Evolutionary conservation across 1,284 basidiomycete species (phyloP).

Genomic region (Puccinia hordei): DNA sequence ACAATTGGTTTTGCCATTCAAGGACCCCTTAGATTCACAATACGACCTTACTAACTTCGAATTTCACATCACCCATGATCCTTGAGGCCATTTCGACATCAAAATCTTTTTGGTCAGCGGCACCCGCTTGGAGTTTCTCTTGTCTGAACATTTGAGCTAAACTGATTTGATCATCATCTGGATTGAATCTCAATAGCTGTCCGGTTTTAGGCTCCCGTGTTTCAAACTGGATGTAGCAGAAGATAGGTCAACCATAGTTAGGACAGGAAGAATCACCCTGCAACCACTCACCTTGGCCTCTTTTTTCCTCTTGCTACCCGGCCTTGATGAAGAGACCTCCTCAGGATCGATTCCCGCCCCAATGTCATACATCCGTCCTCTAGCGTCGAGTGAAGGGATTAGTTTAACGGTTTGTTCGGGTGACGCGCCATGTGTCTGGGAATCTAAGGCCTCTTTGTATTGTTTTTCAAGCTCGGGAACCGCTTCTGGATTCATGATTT

Average conservation of each 20-base stretch:
- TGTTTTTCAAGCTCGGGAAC: slow-evolving; percentile 75
- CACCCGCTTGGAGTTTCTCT: slow-evolving; percentile 84
- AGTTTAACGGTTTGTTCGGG: slow-evolving; percentile 67
- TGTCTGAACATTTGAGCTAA: slow-evolving; percentile 89
- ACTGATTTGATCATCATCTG: slow-evolving; percentile 82
- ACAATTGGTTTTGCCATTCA: background rate
- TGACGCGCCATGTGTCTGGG: slow-evolving; percentile 53
- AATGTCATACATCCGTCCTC: slow-evolving; percentile 85
- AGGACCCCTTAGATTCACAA: background rate
- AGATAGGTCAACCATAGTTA: slow-evolving; percentile 13
- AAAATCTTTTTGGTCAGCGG: slow-evolving; percentile 83
- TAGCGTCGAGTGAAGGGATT: slow-evolving; percentile 83
- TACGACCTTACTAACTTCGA: slow-evolving; percentile 66
- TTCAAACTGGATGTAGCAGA: slow-evolving; percentile 66
- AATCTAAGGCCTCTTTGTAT: slow-evolving; percentile 67
- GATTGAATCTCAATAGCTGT: slow-evolving; percentile 75
- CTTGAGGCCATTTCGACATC: slow-evolving; percentile 85
- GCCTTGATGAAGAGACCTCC: slow-evolving; percentile 61
- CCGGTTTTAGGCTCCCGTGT: slow-evolving; percentile 85
- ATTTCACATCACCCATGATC: slow-evolving; percentile 83
- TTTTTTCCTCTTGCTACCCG: slow-evolving; percentile 75
- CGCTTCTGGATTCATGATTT: slow-evolving; percentile 73
- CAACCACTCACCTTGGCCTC: slow-evolving; percentile 67
- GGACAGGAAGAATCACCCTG: background rate
- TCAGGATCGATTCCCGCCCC: slow-evolving; percentile 67